phyloP scores from a whole-genome alignment of 176 grass and related monocot species.

The Bothriochloa decipiens region DNA sequence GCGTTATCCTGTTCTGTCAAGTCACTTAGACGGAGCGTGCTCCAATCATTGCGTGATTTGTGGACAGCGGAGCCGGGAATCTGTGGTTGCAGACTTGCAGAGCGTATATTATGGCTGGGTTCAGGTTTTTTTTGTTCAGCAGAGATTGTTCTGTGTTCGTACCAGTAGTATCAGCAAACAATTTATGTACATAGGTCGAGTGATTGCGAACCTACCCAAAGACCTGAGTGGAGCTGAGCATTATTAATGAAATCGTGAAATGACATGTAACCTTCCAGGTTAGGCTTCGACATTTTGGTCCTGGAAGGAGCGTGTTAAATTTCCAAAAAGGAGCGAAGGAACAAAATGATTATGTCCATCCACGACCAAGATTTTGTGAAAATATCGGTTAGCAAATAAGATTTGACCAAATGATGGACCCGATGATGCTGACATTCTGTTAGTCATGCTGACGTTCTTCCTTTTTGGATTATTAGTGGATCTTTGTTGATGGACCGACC shows the following conservation, averaged over 20 bases:
- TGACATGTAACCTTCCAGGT: background rate
- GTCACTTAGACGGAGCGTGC: background rate
- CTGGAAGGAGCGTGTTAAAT: constrained; percentile 26
- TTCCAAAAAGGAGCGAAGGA: no score
- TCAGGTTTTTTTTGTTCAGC: constrained; percentile 23
- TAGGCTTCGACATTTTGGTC: no score
- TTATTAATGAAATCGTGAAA: background rate
- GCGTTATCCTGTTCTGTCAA: background rate
- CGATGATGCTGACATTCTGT: background rate
- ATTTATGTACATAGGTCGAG: background rate
- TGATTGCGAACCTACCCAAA: constrained; percentile 4
- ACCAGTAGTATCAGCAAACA: background rate
- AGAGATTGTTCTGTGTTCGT: background rate
- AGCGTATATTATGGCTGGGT: background rate
- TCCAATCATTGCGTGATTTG: background rate
- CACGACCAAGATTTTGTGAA: background rate
- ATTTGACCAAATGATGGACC: background rate
- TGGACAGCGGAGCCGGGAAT: background rate
- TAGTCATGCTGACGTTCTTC: background rate
- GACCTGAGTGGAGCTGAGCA: background rate
- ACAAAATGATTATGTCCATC: background rate
- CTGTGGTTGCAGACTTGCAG: background rate
- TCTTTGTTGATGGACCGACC: background rate
- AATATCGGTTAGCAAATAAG: background rate
- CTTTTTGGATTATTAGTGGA: background rate